Percentiles rank a stretch among this genome's conserved stretches.
These are phyloP conservation scores for Aquilaria agallochum DNA, from an alignment of 441 rosid species.

Conservation along the genomic window DNA sequence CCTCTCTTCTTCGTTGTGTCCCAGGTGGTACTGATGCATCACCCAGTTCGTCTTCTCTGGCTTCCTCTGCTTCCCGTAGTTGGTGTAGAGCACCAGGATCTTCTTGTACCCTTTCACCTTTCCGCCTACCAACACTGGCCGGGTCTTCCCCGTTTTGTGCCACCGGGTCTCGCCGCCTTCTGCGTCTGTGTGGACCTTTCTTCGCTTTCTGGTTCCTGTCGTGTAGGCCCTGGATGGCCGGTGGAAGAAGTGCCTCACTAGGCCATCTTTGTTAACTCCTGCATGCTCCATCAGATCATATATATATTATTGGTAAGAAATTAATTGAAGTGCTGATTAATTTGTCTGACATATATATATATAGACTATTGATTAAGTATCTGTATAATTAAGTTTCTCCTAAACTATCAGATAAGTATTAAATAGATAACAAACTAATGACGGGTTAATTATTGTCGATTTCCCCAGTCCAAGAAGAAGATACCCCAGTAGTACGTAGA, in stretches of 20 bases:
- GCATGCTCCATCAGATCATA: neutral
- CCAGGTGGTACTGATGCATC: constrained; percentile 67
- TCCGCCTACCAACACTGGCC: constrained; percentile 40
- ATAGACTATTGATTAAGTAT: no score
- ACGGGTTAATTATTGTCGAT: no score
- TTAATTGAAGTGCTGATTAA: no score
- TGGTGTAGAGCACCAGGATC: constrained; percentile 65
- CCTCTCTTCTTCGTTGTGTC: constrained; percentile 53
- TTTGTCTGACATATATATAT: no score
- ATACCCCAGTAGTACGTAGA: no score
- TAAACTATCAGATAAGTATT: no score
- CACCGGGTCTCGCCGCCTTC: constrained; percentile 59
- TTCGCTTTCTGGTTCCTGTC: constrained; percentile 56
- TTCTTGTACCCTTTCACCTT: constrained; percentile 57
- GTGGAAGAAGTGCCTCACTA: constrained; percentile 63
- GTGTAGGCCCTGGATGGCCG: constrained; percentile 67
- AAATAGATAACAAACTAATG: neutral
- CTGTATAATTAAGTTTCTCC: no score
- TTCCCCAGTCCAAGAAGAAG: no score
- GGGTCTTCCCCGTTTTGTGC: constrained; percentile 69
- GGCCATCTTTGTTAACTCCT: constrained; percentile 62
- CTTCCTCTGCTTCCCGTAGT: constrained; percentile 55
- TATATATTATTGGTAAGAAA: neutral
- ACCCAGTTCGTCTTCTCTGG: constrained; percentile 73
- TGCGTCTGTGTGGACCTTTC: constrained; percentile 49